Evolutionary conservation across 176 grass and related monocot species (phyloP).

Genomic region (Pharus latifolius): DNA sequence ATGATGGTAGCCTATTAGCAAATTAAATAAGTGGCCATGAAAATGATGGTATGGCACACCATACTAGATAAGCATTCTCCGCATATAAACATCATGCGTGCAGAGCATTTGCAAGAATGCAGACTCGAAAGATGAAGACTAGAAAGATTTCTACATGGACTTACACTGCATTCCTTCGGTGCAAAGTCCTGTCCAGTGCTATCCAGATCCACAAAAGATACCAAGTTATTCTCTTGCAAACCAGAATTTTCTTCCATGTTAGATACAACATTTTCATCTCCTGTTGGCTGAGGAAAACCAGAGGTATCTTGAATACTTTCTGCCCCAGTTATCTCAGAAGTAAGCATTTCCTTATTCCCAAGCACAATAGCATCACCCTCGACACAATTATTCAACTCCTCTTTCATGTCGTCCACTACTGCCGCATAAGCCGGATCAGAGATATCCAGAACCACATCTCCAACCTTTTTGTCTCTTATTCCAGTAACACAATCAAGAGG

Average conservation of each 20-base stretch:
- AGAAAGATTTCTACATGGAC: conserved; percentile 11
- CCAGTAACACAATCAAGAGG: conserved; percentile 5
- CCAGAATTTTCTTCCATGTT: conserved; percentile 75
- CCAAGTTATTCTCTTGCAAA: conserved; percentile 60
- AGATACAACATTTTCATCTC: conserved; percentile 47
- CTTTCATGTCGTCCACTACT: conserved; percentile 11
- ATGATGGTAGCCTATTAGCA: no score
- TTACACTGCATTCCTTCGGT: conserved; percentile 79
- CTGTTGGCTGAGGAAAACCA: conserved; percentile 29
- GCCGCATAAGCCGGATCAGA: conserved; percentile 5
- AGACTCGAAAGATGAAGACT: no score
- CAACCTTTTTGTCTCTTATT: not conserved
- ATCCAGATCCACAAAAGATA: conserved; percentile 48
- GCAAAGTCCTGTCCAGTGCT: conserved; percentile 34
- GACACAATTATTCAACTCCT: conserved; percentile 20
- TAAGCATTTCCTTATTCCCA: conserved; percentile 35
- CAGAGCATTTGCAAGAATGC: not conserved
- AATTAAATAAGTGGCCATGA: no score
- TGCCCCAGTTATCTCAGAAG: conserved; percentile 26
- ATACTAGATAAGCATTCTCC: no score
- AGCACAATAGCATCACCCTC: conserved; percentile 4
- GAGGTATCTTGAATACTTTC: conserved; percentile 24
- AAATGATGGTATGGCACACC: no score
- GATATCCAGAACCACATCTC: conserved; percentile 21
- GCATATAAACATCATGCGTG: no score